These are phyloP conservation scores for Pyricularia pennisetigena DNA, from an alignment of 2,329 filamentous ascomycete species.

Conservation along the genomic window DNA sequence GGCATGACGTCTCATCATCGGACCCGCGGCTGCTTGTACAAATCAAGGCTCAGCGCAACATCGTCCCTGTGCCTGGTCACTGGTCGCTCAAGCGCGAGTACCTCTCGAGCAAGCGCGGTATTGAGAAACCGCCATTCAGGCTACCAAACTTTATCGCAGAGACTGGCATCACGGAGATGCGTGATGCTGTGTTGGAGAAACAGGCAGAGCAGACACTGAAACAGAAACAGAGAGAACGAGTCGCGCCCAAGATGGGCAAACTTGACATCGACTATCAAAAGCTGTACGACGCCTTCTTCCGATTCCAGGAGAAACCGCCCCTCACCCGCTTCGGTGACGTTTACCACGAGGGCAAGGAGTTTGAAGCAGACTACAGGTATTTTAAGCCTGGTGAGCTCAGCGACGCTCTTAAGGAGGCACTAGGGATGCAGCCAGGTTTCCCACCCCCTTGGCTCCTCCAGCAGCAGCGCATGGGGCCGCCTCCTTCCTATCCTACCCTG, in stretches of 20 bases:
- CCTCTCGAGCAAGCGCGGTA: constrained; percentile 88
- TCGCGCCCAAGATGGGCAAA: constrained; percentile 92
- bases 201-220: constrained; percentile 86
- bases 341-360: constrained; percentile 99
- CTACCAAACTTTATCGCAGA: constrained; percentile 95
- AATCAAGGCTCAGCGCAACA: constrained; percentile 90
- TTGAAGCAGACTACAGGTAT: constrained; percentile 87
- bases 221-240: constrained; percentile 89
- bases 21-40: constrained; percentile 85
- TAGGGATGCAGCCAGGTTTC: constrained; percentile 86
- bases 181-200: constrained; percentile 91
- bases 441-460: constrained; percentile 97
- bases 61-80: constrained; percentile 86
- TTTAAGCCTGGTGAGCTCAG: constrained; percentile 83
- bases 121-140: constrained; percentile 89
- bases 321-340: constrained; percentile 93
- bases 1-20: constrained; percentile 88
- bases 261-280: constrained; percentile 98
- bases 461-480: constrained; percentile 86
- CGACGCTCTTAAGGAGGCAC: constrained; percentile 80
- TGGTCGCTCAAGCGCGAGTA: constrained; percentile 98
- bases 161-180: constrained; percentile 96
- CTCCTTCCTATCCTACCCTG: constrained; percentile 89
- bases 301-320: constrained; percentile 91
- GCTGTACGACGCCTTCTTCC: constrained; percentile 96